Evolutionary conservation across 2,329 filamentous ascomycete species (phyloP).

Genomic region (Penicillium sp.): DNA sequence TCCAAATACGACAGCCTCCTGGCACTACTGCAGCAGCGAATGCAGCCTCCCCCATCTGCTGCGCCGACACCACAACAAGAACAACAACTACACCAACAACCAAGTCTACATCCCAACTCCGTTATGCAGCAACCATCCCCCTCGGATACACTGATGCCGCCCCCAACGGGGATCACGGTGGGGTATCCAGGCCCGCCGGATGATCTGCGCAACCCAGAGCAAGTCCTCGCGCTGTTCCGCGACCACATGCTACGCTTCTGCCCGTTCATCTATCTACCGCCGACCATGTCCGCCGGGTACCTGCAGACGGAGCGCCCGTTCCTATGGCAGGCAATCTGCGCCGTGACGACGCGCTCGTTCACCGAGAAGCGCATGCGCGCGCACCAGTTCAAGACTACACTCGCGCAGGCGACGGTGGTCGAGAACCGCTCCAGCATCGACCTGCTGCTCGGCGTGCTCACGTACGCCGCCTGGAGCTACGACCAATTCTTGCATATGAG

Average conservation of each 20-base stretch:
- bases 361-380: neutral
- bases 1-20: conserved; percentile 7
- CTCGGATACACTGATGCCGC: neutral
- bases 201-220: neutral
- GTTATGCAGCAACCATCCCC: neutral
- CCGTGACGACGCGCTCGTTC: neutral
- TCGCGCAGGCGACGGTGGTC: neutral
- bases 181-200: neutral
- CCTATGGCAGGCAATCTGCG: conserved; percentile 1
- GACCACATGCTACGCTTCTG: neutral
- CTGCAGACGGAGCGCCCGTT: conserved; percentile 7
- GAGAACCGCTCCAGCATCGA: conserved; percentile 1
- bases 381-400: neutral
- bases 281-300: neutral
- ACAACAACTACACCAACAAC: neutral
- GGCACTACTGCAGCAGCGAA: neutral
- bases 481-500: neutral
- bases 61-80: neutral
- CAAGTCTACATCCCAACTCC: neutral
- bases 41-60: neutral
- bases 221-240: neutral
- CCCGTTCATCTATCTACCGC: conserved; percentile 2
- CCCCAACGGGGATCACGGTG: neutral
- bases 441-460: conserved; percentile 1
- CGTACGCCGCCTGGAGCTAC: neutral